Percentiles rank a stretch among this genome's conserved stretches.
These are phyloP conservation scores for Nigrospora oryzae DNA, from an alignment of 2,329 filamentous ascomycete genomes.

Conservation along the genomic window DNA sequence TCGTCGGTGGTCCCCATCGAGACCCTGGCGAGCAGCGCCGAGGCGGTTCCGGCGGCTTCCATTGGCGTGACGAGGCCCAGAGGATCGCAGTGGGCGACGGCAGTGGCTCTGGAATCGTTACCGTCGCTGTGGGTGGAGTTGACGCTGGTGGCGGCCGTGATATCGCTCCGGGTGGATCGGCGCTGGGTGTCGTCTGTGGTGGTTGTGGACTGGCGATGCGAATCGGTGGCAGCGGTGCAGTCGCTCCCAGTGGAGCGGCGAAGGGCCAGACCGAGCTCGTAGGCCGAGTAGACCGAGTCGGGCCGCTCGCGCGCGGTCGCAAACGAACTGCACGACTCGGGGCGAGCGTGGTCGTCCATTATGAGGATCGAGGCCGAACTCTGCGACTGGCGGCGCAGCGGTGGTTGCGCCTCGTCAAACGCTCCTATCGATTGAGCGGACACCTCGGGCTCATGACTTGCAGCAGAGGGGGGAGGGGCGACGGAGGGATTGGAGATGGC, in stretches of 20 bases:
- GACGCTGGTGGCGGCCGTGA: constrained; percentile 3
- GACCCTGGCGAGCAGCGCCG: too few species aligned
- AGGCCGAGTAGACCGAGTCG: neutral
- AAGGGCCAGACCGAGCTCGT: neutral
- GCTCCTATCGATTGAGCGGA: too few species aligned
- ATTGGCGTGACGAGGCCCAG: too few species aligned
- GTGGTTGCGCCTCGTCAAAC: too few species aligned
- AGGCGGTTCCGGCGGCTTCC: too few species aligned
- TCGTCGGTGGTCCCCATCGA: too few species aligned
- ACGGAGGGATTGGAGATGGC: neutral
- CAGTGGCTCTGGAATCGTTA: neutral
- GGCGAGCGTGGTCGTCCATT: neutral
- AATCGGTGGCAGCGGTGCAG: constrained; percentile 7
- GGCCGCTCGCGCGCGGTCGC: constrained; percentile 2
- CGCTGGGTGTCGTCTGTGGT: constrained; percentile 6
- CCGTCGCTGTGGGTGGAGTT: neutral
- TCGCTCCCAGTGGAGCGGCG: constrained; percentile 9
- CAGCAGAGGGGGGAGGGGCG: too few species aligned
- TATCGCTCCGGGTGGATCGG: constrained; percentile 10
- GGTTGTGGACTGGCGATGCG: constrained; percentile 8
- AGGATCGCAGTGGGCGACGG: too few species aligned
- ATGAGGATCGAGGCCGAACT: neutral
- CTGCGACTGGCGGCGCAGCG: neutral
- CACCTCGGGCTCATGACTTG: too few species aligned
- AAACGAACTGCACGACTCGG: constrained; percentile 3